phyloP scores from a whole-genome alignment of 345 rosid species.

The Cardamine resedifolia region DNA sequence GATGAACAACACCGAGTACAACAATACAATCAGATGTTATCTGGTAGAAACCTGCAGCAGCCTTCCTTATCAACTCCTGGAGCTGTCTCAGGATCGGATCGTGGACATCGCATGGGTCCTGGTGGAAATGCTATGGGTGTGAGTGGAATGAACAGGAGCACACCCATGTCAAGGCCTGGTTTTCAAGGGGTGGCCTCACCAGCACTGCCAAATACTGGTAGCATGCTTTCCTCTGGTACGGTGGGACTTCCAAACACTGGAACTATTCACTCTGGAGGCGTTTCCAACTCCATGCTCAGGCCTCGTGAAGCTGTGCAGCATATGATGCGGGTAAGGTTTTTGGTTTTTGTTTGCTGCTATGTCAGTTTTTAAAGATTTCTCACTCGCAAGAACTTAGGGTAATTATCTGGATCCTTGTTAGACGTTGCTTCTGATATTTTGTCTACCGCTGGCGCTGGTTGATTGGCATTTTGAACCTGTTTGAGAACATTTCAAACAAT shows the following conservation, averaged over 20 bases:
- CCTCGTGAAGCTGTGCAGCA: slow-evolving; percentile 79
- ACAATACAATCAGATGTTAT: slow-evolving; percentile 63
- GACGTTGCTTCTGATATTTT: slow-evolving; percentile 20
- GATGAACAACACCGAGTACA: slow-evolving; percentile 87
- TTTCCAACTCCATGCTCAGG: slow-evolving; percentile 70
- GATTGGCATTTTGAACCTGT: slow-evolving; percentile 35
- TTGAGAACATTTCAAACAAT: slow-evolving; percentile 49
- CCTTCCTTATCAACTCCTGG: slow-evolving; percentile 69
- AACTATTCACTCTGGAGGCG: slow-evolving; percentile 61
- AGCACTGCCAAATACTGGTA: slow-evolving; percentile 59
- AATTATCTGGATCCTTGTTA: slow-evolving; percentile 19
- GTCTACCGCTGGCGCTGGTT: slow-evolving; percentile 18
- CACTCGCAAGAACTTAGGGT: slow-evolving; percentile 10
- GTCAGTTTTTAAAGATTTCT: background rate
- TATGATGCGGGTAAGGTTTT: slow-evolving; percentile 64
- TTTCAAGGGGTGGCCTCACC: slow-evolving; percentile 77
- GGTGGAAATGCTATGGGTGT: slow-evolving; percentile 76
- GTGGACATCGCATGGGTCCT: slow-evolving; percentile 58
- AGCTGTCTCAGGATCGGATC: slow-evolving; percentile 65
- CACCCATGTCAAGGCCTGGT: slow-evolving; percentile 78
- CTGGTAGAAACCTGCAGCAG: slow-evolving; percentile 73
- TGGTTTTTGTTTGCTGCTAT: slow-evolving; percentile 16
- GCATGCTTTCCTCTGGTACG: slow-evolving; percentile 66
- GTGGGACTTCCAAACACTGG: slow-evolving; percentile 70
- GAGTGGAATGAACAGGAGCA: slow-evolving; percentile 62